Evolutionary conservation across 305 asterid species (phyloP).

Genomic region (Fraxinus sp.): DNA sequence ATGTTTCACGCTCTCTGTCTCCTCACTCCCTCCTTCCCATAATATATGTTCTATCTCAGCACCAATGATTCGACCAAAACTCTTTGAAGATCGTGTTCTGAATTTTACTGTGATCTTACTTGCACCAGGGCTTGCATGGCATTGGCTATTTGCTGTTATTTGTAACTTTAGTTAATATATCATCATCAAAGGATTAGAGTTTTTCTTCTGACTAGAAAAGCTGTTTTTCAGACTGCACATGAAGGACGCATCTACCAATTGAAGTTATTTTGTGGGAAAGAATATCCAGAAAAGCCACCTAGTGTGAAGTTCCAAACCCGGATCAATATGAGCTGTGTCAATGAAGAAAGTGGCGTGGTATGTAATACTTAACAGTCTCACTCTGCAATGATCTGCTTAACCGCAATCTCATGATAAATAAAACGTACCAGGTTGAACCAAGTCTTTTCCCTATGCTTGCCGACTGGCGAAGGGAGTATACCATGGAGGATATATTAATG

Average conservation of each 20-base stretch:
- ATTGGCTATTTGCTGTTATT: background rate
- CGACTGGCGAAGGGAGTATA: slow-evolving; percentile 70
- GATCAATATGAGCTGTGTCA: slow-evolving; percentile 79
- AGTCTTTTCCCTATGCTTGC: slow-evolving; percentile 68
- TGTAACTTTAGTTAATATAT: background rate
- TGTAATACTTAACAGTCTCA: slow-evolving; percentile 22
- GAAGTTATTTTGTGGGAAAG: slow-evolving; percentile 74
- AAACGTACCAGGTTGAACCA: slow-evolving; percentile 61
- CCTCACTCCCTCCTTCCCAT: background rate
- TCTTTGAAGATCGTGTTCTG: background rate
- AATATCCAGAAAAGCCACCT: slow-evolving; percentile 77
- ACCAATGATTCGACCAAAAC: background rate
- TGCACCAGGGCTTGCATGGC: slow-evolving; percentile 13
- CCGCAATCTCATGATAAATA: slow-evolving; percentile 4
- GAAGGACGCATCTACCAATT: slow-evolving; percentile 84
- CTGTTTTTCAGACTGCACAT: slow-evolving; percentile 64
- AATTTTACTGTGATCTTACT: background rate
- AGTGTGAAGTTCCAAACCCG: slow-evolving; percentile 69
- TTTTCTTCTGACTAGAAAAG: slow-evolving; percentile 9
- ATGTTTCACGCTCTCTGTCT: background rate
- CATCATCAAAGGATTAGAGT: background rate
- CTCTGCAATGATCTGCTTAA: background rate
- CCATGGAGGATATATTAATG: slow-evolving; percentile 78
- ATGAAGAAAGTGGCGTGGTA: slow-evolving; percentile 71
- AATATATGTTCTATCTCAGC: background rate